Conservation (phyloP, 1,139 yeast genomes). For the Sugiyamaella neomexicana region DNA sequence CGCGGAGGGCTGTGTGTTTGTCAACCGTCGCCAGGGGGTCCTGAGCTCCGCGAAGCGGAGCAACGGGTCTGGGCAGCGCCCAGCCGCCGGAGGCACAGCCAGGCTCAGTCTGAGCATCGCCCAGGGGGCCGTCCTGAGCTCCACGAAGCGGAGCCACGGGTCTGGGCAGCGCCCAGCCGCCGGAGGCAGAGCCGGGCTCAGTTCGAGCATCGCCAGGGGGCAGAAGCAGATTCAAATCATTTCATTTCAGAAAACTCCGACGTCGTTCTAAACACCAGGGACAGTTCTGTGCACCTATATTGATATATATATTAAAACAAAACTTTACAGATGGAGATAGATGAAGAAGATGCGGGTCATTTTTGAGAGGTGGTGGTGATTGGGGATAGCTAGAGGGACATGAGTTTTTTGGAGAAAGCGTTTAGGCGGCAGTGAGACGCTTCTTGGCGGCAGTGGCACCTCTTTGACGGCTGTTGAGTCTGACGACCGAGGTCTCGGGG, state of each 20-base stretch:
- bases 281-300: conserved; percentile 11
- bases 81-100: neutral
- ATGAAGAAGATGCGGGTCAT: conserved; percentile 13
- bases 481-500: conserved; percentile 71
- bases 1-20: no score
- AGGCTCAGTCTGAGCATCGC: neutral
- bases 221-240: conserved; percentile 12
- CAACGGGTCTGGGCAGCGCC: conserved; percentile 9
- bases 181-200: neutral
- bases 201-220: no score
- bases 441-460: conserved; percentile 89
- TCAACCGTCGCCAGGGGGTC: neutral
- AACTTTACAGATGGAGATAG: conserved; percentile 15
- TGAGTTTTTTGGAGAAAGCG: neutral
- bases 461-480: conserved; percentile 87
- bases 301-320: neutral
- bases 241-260: conserved; percentile 14
- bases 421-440: conserved; percentile 43
- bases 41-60: neutral
- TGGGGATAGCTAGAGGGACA: neutral
- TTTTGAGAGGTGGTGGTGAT: conserved; percentile 8
- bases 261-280: neutral
- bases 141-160: neutral
- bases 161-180: conserved; percentile 10
- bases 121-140: neutral